Conservation (phyloP, 2,329 filamentous ascomycete genomes). For the Fusarium setosum region DNA sequence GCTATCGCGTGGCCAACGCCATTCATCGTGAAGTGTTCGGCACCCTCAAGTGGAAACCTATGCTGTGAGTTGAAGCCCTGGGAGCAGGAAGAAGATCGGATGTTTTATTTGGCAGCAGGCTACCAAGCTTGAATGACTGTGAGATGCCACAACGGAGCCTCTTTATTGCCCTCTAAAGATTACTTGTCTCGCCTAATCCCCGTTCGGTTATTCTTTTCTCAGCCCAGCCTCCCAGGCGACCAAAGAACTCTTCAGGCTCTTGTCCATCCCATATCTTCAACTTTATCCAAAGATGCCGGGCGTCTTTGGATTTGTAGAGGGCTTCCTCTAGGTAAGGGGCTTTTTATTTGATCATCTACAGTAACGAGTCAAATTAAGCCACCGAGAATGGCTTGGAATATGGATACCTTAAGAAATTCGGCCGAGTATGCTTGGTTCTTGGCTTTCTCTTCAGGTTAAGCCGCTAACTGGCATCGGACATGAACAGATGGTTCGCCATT, state of each 20-base stretch:
- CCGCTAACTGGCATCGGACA: background rate
- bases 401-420: background rate
- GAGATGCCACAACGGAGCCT: too few relatives aligned
- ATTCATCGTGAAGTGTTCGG: too few relatives aligned
- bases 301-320: background rate
- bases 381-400: too few relatives aligned
- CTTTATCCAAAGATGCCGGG: background rate
- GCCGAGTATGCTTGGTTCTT: background rate
- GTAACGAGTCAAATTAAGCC: background rate
- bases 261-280: background rate
- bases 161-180: too few relatives aligned
- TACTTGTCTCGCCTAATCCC: background rate
- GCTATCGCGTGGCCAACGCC: too few relatives aligned
- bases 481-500: background rate
- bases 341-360: background rate
- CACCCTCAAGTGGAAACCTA: too few relatives aligned
- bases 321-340: background rate
- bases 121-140: too few relatives aligned
- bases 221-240: background rate
- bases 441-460: background rate
- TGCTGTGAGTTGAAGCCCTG: too few relatives aligned
- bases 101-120: too few relatives aligned
- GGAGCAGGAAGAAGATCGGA: too few relatives aligned
- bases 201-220: background rate
- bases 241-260: background rate